Percentiles rank a stretch among this genome's conserved stretches.
phyloP scores from a whole-genome alignment of 164 flowering plant species.

The Amborella trichopoda region DNA sequence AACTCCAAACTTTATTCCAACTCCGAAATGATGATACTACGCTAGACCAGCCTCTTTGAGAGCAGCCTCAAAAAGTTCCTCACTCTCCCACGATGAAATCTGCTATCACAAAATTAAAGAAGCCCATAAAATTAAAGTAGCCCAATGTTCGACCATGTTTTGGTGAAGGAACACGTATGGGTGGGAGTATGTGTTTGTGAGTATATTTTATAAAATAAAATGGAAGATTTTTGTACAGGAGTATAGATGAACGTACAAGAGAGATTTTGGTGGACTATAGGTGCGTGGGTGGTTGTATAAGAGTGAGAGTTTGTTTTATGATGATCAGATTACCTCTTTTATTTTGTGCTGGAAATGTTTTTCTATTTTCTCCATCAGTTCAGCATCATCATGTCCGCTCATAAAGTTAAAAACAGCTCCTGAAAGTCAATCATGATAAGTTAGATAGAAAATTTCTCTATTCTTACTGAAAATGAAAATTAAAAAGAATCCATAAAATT shows the following conservation, averaged over 20 bases:
- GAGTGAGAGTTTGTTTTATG: too few species aligned
- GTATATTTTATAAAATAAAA: background rate
- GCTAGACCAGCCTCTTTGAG: conserved; percentile 22
- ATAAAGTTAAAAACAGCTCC: conserved; percentile 76
- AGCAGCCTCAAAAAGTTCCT: conserved; percentile 18
- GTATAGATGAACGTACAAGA: background rate
- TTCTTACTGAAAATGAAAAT: background rate
- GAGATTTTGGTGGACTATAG: too few species aligned
- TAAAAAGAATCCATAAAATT: background rate
- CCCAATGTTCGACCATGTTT: background rate
- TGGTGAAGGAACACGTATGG: background rate
- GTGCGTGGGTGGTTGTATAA: too few species aligned
- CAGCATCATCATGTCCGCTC: conserved; percentile 27
- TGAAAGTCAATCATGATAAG: too few species aligned
- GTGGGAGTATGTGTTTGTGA: background rate
- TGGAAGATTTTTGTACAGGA: background rate
- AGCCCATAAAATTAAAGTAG: background rate
- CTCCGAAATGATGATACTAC: too few species aligned
- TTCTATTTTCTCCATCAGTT: conserved; percentile 55
- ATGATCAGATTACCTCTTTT: conserved; percentile 29
- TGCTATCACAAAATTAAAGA: background rate
- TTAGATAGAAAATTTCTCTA: too few species aligned
- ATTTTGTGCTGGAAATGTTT: conserved; percentile 33
- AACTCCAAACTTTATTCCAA: too few species aligned
- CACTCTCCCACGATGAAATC: conserved; percentile 19